A percentile compares a stretch with the other conserved stretches of the same genome.
Evolutionary conservation across 2,329 filamentous ascomycete genomes (phyloP).

Genomic region (Phialophora verrucosa): DNA sequence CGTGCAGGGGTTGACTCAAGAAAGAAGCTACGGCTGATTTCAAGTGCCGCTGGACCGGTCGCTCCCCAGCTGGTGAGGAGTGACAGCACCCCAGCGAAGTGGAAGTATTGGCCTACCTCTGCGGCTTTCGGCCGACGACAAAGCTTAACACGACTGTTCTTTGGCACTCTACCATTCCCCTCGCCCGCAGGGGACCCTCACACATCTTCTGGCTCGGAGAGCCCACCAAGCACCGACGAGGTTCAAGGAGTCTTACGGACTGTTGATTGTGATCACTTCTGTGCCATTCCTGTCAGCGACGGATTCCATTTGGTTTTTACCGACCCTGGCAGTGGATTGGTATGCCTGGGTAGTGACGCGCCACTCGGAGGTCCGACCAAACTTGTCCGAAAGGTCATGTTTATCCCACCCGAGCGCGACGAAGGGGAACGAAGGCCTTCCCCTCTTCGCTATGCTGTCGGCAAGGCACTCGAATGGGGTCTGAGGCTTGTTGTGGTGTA

Average conservation of each 20-base stretch:
- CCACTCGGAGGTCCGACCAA: slow-evolving; percentile 63
- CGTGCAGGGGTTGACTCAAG: slow-evolving; percentile 58
- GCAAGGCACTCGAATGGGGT: slow-evolving; percentile 63
- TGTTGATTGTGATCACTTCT: slow-evolving; percentile 64
- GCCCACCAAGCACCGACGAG: slow-evolving; percentile 22
- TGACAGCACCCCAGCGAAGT: slow-evolving; percentile 38
- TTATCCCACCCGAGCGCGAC: slow-evolving; percentile 50
- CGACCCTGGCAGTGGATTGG: slow-evolving; percentile 61
- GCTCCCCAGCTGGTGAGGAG: slow-evolving; percentile 35
- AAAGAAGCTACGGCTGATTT: slow-evolving; percentile 67
- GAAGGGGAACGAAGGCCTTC: slow-evolving; percentile 38
- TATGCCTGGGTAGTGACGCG: slow-evolving; percentile 68
- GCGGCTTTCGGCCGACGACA: slow-evolving; percentile 31
- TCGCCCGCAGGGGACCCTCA: slow-evolving; percentile 15
- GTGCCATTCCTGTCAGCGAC: slow-evolving; percentile 68
- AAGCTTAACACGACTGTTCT: slow-evolving; percentile 38
- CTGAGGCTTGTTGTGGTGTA: slow-evolving; percentile 65
- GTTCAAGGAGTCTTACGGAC: slow-evolving; percentile 47
- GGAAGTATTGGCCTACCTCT: slow-evolving; percentile 27
- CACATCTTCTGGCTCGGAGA: slow-evolving; percentile 4
- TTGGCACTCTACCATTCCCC: slow-evolving; percentile 38
- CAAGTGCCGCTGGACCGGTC: slow-evolving; percentile 54
- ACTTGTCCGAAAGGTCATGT: slow-evolving; percentile 64
- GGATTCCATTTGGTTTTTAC: slow-evolving; percentile 69
- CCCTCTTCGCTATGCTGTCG: slow-evolving; percentile 63